Evolutionary conservation across 2,329 filamentous ascomycete genomes (phyloP).

Genomic region (Tolypocladium guangdongense): DNA sequence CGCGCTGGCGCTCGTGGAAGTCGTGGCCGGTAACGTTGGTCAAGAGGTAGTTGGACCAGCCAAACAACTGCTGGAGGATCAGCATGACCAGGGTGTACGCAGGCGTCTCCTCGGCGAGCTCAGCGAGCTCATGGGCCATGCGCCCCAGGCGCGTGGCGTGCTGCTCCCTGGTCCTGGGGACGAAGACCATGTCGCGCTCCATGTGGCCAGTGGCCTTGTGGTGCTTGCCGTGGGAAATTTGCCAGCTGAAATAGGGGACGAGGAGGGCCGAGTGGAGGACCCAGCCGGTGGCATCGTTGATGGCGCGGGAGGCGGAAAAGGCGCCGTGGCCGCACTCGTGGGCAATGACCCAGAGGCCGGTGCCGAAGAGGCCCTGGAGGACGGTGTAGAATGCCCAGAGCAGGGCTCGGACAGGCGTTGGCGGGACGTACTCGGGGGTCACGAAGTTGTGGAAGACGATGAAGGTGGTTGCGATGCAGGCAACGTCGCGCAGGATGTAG

Average conservation of each 20-base stretch:
- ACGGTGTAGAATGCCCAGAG: conserved; percentile 61
- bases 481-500: conserved; percentile 78
- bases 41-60: conserved; percentile 87
- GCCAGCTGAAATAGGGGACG: conserved; percentile 98
- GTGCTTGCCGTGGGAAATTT: conserved; percentile 98
- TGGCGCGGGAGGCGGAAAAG: conserved; percentile 80
- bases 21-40: conserved; percentile 95
- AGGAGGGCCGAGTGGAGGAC: conserved; percentile 78
- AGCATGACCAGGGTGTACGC: conserved; percentile 66
- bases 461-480: conserved; percentile 65
- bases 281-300: conserved; percentile 93
- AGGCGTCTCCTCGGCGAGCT: conserved; percentile 91
- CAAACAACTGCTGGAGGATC: conserved; percentile 75
- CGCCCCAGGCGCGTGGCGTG: conserved; percentile 67
- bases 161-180: conserved; percentile 81
- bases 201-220: conserved; percentile 98
- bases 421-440: conserved; percentile 74
- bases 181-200: conserved; percentile 97
- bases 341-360: conserved; percentile 89
- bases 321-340: conserved; percentile 97
- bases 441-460: conserved; percentile 82
- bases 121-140: conserved; percentile 68
- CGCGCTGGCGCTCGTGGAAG: conserved; percentile 78
- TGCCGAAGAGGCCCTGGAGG: conserved; percentile 85
- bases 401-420: conserved; percentile 50